Percentiles rank a stretch among this genome's conserved stretches.
Evolutionary conservation across 257 asterid species (phyloP).

Genomic region (Petunia secreta): DNA sequence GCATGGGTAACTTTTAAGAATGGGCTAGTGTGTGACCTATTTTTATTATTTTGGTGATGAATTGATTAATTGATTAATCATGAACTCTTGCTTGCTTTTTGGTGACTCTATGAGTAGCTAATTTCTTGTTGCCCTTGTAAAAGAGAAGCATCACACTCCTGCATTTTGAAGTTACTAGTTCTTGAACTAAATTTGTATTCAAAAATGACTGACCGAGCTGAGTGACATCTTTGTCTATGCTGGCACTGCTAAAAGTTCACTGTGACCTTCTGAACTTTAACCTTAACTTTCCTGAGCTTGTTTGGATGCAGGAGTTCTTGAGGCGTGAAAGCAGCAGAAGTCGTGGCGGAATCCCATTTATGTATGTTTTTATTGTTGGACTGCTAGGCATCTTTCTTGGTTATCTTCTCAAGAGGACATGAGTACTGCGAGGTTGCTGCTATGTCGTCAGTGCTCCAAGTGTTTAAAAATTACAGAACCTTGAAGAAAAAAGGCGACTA

Average conservation of each 20-base stretch:
- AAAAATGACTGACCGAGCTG: background rate
- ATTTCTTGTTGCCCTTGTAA: background rate
- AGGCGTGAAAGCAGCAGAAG: slow-evolving; percentile 63
- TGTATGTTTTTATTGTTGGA: slow-evolving; percentile 67
- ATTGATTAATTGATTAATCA: background rate
- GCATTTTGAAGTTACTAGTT: slow-evolving; percentile 6
- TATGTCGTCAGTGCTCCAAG: slow-evolving; percentile 34
- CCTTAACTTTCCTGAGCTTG: slow-evolving; percentile 12
- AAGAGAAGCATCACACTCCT: background rate
- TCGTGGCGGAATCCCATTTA: slow-evolving; percentile 64
- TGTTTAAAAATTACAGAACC: slow-evolving; percentile 43
- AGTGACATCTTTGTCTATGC: background rate
- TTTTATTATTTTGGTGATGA: slow-evolving; percentile 2
- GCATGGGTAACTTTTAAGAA: background rate
- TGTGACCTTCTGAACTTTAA: background rate
- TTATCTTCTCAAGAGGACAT: slow-evolving; percentile 72
- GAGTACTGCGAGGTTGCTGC: slow-evolving; percentile 30
- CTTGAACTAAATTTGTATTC: slow-evolving; percentile 4
- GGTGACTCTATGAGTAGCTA: background rate
- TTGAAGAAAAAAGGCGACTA: slow-evolving; percentile 42
- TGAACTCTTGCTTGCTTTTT: background rate
- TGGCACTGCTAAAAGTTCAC: background rate
- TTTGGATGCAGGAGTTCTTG: slow-evolving; percentile 63
- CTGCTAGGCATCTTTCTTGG: slow-evolving; percentile 79
- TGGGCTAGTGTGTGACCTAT: background rate